Conservation (phyloP, 2,329 filamentous ascomycete species). For the Eutypella sp. region DNA sequence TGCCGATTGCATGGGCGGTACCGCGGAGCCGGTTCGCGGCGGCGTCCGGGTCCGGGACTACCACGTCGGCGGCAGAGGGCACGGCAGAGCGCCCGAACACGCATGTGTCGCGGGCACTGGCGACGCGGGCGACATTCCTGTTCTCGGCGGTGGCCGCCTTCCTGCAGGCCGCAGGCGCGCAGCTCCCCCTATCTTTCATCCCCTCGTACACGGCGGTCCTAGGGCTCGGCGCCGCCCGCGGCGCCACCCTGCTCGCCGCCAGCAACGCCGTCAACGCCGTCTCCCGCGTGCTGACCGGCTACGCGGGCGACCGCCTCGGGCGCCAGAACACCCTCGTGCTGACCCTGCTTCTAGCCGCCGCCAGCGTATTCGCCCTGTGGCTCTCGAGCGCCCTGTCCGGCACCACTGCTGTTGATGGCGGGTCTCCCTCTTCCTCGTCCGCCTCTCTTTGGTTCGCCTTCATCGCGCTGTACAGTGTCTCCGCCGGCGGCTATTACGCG, state of each 20-base stretch:
- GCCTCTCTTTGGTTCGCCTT: slow-evolving; percentile 35
- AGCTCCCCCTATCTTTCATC: slow-evolving; percentile 43
- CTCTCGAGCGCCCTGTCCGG: slow-evolving; percentile 23
- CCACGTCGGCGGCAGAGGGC: too few relatives aligned
- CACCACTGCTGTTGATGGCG: slow-evolving; percentile 8
- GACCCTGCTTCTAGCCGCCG: slow-evolving; percentile 31
- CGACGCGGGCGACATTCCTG: slow-evolving; percentile 34
- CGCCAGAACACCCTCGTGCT: slow-evolving; percentile 43
- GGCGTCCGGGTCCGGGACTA: too few relatives aligned
- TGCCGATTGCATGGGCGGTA: slow-evolving; percentile 35
- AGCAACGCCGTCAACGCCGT: slow-evolving; percentile 41
- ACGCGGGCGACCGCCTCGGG: slow-evolving; percentile 40
- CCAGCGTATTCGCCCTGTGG: slow-evolving; percentile 35
- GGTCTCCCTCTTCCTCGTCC: slow-evolving; percentile 11
- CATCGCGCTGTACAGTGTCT: slow-evolving; percentile 37
- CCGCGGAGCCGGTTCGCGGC: slow-evolving; percentile 33
- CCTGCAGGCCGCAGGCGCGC: slow-evolving; percentile 38
- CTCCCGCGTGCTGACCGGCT: slow-evolving; percentile 38
- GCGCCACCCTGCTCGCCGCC: slow-evolving; percentile 38
- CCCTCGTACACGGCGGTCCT: slow-evolving; percentile 41
- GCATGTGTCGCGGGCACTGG: slow-evolving; percentile 33
- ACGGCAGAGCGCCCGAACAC: slow-evolving; percentile 25
- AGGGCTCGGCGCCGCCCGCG: slow-evolving; percentile 34
- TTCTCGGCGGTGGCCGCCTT: slow-evolving; percentile 36
- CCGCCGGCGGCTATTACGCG: slow-evolving; percentile 39